Evolutionary conservation across 495 filamentous ascomycete genomes (phyloP).

Genomic region (Venustampulla echinocandica): DNA sequence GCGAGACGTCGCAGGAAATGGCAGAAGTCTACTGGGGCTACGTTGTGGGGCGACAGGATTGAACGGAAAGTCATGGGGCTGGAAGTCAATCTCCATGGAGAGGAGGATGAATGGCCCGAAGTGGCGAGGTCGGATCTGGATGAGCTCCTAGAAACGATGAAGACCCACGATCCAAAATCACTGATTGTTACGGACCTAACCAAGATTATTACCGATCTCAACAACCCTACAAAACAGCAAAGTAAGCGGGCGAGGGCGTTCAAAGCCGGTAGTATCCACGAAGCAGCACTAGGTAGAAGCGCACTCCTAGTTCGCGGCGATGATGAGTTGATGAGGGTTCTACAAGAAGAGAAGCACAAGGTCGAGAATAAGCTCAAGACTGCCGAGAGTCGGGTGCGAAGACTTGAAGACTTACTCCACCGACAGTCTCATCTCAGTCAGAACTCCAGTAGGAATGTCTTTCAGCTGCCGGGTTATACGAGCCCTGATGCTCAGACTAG

Average conservation of each 20-base stretch:
- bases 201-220: conserved; percentile 53
- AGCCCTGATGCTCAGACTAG: conserved; percentile 21
- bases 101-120: conserved; percentile 72
- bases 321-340: conserved; percentile 58
- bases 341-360: conserved; percentile 72
- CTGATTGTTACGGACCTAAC: conserved; percentile 41
- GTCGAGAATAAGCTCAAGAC: conserved; percentile 69
- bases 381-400: conserved; percentile 83
- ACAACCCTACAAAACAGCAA: conserved; percentile 64
- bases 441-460: conserved; percentile 59
- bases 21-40: conserved; percentile 64
- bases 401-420: conserved; percentile 88
- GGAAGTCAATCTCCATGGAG: conserved; percentile 76
- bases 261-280: conserved; percentile 92
- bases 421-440: conserved; percentile 67
- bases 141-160: conserved; percentile 53
- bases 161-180: conserved; percentile 40
- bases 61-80: conserved; percentile 61
- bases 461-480: conserved; percentile 32
- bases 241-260: conserved; percentile 79
- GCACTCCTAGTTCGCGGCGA: conserved; percentile 75
- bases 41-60: conserved; percentile 44
- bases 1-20: conserved; percentile 80
- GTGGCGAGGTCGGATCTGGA: conserved; percentile 54
- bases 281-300: conserved; percentile 66